Conservation (phyloP, 495 filamentous ascomycete species). For the Neurospora sp. region DNA sequence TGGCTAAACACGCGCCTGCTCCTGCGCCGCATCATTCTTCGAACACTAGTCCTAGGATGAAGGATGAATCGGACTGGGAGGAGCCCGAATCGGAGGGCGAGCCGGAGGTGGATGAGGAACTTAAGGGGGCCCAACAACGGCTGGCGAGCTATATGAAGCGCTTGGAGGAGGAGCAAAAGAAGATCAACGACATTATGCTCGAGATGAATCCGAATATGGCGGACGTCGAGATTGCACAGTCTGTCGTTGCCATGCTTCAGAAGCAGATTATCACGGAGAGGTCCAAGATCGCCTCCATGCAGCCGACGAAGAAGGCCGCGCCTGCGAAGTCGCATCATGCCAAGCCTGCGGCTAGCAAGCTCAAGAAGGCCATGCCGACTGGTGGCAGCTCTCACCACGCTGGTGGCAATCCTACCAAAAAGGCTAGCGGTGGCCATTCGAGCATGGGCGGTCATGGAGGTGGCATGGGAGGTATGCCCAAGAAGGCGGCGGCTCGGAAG, state of each 20-base stretch:
- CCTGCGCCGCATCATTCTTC: constrained; percentile 28
- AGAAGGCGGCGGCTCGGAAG: constrained; percentile 30
- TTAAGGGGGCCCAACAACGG: constrained; percentile 7
- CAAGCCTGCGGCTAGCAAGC: constrained; percentile 28
- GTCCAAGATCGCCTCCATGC: constrained; percentile 28
- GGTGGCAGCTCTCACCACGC: constrained; percentile 11
- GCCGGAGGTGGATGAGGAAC: constrained; percentile 18
- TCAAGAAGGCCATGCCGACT: constrained; percentile 24
- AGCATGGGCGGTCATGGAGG: constrained; percentile 3
- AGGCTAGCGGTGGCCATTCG: constrained; percentile 17
- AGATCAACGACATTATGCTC: constrained; percentile 56
- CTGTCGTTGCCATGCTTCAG: constrained; percentile 36
- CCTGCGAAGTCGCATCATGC: constrained; percentile 15
- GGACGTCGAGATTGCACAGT: constrained; percentile 46
- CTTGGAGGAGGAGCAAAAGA: constrained; percentile 47
- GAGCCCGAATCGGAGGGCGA: constrained; percentile 30
- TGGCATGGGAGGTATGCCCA: constrained; percentile 31
- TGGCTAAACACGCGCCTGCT: constrained; percentile 59
- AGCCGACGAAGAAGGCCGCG: constrained; percentile 27
- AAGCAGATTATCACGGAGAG: constrained; percentile 40
- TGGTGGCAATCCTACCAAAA: constrained; percentile 17
- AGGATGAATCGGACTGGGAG: constrained; percentile 54
- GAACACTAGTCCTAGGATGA: constrained; percentile 21
- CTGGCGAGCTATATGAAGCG: constrained; percentile 22
- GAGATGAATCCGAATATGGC: constrained; percentile 58